Evolutionary conservation across 1,139 yeast genomes (phyloP).

Genomic region (Groenewaldozyma sp.): DNA sequence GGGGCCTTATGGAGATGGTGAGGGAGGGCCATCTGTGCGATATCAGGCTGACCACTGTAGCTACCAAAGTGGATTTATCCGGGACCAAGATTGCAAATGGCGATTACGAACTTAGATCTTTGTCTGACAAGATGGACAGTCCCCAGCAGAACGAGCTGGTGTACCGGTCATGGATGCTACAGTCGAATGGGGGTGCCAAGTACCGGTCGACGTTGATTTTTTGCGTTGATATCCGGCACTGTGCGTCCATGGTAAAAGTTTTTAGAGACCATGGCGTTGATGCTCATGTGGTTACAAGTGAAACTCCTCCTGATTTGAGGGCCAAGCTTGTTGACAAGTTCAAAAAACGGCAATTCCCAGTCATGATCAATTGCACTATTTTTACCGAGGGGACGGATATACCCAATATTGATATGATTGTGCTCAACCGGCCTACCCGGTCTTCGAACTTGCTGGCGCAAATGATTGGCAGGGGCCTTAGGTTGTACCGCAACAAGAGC

Average conservation of each 20-base stretch:
- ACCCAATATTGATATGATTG: constrained; percentile 76
- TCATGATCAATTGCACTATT: constrained; percentile 78
- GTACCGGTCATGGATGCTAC: constrained; percentile 46
- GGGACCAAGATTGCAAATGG: constrained; percentile 29
- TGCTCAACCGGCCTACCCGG: constrained; percentile 73
- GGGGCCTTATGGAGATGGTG: constrained; percentile 60
- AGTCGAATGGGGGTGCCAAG: constrained; percentile 27
- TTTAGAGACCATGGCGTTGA: constrained; percentile 54
- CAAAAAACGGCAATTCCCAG: constrained; percentile 52
- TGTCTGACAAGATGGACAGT: constrained; percentile 50
- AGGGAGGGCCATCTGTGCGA: constrained; percentile 60
- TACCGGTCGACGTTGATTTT: constrained; percentile 65
- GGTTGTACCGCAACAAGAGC: constrained; percentile 52
- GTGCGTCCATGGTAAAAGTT: constrained; percentile 43
- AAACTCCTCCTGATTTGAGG: constrained; percentile 48
- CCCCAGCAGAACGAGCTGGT: constrained; percentile 46
- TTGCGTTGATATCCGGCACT: constrained; percentile 67
- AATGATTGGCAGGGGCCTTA: constrained; percentile 86
- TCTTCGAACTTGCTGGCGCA: constrained; percentile 67
- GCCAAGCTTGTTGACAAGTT: constrained; percentile 48
- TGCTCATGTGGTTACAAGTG: constrained; percentile 68
- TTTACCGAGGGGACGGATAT: constrained; percentile 95
- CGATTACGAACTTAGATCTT: constrained; percentile 47
- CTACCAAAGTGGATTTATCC: constrained; percentile 32
- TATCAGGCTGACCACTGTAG: constrained; percentile 54